Base-by-base conservation (phyloP, 345 rosid species). In the Eucalyptus sp. region DNA sequence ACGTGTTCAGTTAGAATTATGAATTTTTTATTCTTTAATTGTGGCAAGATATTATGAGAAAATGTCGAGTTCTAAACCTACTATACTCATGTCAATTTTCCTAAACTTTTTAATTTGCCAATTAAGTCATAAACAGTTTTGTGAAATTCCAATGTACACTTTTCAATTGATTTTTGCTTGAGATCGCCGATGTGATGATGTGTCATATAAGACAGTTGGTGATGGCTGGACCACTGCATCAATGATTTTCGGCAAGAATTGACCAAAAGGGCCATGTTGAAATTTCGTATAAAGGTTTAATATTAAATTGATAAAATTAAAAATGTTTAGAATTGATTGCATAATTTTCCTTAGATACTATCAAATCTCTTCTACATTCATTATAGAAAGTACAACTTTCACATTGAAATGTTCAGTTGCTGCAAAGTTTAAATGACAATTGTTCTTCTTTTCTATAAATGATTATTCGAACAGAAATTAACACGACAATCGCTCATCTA, bases 171-270 rank as follows among this genome's bases (percentile, higher is more conserved):
- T 62, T 62, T 62, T 62, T 29, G 33, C 4, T 27, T 1, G 15
- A 62, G 0, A 62, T 62, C 16, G 0, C 7, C 1, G 8, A 60
- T 0, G 66, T 12, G 66, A 60, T 60, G 66, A 27, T 60, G 1
- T 60, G 33, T 62, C 31, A 13, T 0, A 3, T 62, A 62, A 0
- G 0, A 27, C 1, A 0, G 0, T 12, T 0, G 0, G 2, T 60
- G 0, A 60, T 60, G 8, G 14, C 4, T 1, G 0, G 8, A 60
- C 0, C 3, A 29, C 7, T 0, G 0, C 8, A 6, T 62, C 16
- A 12, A 6, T 0, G 2, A 62, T 62, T 62, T 12, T 12, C 2
- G 2, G 31, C 8, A 29, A 27, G 0, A 29, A 62, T 29, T 29
- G 68, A 29, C 16, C 16, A 62, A 27, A 13, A 0, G 0, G 8